Percentiles rank a stretch among this genome's conserved stretches.
Conservation (phyloP, 1,139 yeast species). For the Debaryomyces fabryi region DNA sequence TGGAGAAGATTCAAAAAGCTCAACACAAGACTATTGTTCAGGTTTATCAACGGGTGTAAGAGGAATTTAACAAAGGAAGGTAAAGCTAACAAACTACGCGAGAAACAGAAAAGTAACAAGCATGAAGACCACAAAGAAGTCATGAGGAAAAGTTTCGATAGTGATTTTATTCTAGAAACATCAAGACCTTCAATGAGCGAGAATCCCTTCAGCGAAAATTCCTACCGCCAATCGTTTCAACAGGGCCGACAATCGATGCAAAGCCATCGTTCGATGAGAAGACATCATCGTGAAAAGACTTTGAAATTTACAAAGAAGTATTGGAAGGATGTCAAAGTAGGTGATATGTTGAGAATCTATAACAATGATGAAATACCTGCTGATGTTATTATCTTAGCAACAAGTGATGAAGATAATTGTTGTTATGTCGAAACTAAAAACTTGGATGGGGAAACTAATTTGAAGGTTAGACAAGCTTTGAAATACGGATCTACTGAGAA, state of each 20-base stretch:
- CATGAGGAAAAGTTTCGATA: constrained; percentile 39
- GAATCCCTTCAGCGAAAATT: constrained; percentile 26
- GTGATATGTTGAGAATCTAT: constrained; percentile 53
- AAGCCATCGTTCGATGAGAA: constrained; percentile 12
- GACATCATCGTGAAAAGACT: constrained; percentile 18
- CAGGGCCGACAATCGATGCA: constrained; percentile 21
- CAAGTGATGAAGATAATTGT: constrained; percentile 56
- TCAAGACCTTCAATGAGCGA: constrained; percentile 20
- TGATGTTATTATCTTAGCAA: constrained; percentile 51
- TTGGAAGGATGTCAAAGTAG: constrained; percentile 60
- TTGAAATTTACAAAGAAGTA: constrained; percentile 38
- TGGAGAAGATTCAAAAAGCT: constrained; percentile 67
- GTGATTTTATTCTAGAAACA: constrained; percentile 22
- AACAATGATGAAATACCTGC: constrained; percentile 64
- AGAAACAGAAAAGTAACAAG: constrained; percentile 16
- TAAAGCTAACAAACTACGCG: constrained; percentile 35
- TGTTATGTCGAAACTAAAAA: constrained; percentile 63
- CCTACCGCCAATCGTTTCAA: constrained; percentile 27
- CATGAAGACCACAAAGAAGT: constrained; percentile 8
- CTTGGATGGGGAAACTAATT: constrained; percentile 63
- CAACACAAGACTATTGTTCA: constrained; percentile 36
- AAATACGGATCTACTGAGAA: constrained; percentile 40
- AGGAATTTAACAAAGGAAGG: constrained; percentile 42
- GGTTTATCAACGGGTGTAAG: constrained; percentile 31
- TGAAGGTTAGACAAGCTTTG: constrained; percentile 55